Evolutionary conservation across 1,284 basidiomycete species (phyloP), one percentile per base, ranked within the genome.

Genomic region (Cystobasidium slooffiae): DNA sequence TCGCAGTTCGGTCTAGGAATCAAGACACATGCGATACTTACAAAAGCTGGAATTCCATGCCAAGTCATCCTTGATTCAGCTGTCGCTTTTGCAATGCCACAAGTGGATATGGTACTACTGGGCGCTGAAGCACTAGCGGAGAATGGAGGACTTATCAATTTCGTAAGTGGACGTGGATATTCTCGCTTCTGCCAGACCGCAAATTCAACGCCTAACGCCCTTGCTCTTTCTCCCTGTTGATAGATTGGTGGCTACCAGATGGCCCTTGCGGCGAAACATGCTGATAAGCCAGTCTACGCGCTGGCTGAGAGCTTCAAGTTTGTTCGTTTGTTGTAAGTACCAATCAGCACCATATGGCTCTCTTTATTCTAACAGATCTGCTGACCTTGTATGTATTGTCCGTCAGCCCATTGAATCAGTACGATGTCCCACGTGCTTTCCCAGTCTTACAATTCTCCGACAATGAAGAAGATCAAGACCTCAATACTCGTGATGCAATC

Each of bases 121-220:
- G 96, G 96, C 9, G 94, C 94, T 31, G 96, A 99, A 84, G 96
- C 95, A 6, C 95, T 99, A 16, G 94, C 96, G 1, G 95, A 98
- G 83, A 93, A 91, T 78, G 95, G 82, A 16, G 82, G 82, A 18
- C 77, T 81, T 24, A 68, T 81, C 55, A 76, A 67, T 20, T 44
- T 44, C 24, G 51, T 76, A 46, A 53, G 75, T n/a, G 47, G 7
- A 41, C 4, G 14, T 20, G 9, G 7, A 6, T 6, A 10, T 53
- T n/a, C 12, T 18, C 39, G 37, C n/a, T 39, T 18, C 9, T 41
- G 56, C 22, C 24, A 31, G 6, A 12, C 1, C 37, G 12, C 31
- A 3, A 49, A 12, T 2, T 2, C 31, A 31, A 31, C 2, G 31
- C 31, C 31, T 31, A 5, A 31, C 31, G 31, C 31, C 31, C 31